These are phyloP conservation scores for Paramecium sexaurelia DNA, from an alignment of 73 alveolate genomes.

Conservation along the genomic window DNA sequence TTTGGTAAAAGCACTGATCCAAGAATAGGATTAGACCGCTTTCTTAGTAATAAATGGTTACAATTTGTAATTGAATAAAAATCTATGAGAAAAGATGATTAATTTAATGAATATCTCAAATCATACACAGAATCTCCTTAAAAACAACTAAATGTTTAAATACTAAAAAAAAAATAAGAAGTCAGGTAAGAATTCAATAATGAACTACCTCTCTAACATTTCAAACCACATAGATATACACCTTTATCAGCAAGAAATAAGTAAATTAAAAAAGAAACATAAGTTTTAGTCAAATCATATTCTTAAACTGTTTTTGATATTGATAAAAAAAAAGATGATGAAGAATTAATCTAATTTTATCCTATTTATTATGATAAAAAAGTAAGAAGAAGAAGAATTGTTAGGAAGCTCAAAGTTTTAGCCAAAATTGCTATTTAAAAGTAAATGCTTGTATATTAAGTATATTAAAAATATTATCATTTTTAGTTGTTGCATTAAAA, in stretches of 20 bases:
- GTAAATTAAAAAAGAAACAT: not conserved
- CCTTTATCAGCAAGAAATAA: not conserved
- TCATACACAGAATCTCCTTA: not conserved
- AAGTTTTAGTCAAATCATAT: not conserved
- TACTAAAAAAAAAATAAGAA: not conserved
- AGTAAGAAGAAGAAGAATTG: slow-evolving; percentile 20
- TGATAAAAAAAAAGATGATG: not conserved
- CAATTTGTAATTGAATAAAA: not conserved
- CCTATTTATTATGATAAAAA: slow-evolving; percentile 15
- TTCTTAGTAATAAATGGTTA: slow-evolving; percentile 39
- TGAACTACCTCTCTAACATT: not conserved
- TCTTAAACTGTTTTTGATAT: not conserved
- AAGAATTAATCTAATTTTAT: not conserved
- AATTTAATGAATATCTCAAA: not conserved
- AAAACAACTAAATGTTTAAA: not conserved
- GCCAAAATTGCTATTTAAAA: not conserved
- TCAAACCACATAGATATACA: not conserved
- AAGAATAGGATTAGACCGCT: slow-evolving; percentile 33
- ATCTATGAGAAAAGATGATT: slow-evolving; percentile 39
- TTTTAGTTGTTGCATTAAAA: not conserved
- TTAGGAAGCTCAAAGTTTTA: not conserved
- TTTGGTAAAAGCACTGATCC: not conserved
- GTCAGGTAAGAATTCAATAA: not conserved
- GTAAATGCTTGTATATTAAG: not conserved
- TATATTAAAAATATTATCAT: not conserved